A percentile compares a stretch with the other conserved stretches of the same genome.
Conservation (phyloP, 2,329 filamentous ascomycete species). For the Verticillium nubilum region DNA sequence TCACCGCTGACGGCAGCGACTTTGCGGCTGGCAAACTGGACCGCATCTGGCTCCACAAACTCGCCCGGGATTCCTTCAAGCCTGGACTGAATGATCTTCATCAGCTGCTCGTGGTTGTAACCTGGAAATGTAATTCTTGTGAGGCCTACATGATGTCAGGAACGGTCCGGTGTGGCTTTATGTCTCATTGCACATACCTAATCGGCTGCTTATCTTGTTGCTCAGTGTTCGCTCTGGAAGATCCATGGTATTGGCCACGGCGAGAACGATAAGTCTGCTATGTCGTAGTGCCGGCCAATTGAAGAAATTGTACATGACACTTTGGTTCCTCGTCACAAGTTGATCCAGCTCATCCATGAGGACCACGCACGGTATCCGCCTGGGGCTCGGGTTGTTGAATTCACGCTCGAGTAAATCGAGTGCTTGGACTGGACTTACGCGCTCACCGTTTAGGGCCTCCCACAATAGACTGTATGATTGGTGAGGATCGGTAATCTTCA, state of each 20-base stretch:
- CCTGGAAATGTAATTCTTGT: slow-evolving; percentile 96
- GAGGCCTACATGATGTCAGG: slow-evolving; percentile 43
- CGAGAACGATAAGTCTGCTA: slow-evolving; percentile 88
- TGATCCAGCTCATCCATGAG: slow-evolving; percentile 98
- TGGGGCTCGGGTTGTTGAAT: slow-evolving; percentile 85
- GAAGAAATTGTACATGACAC: slow-evolving; percentile 99
- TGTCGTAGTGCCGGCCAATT: slow-evolving; percentile 95
- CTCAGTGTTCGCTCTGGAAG: slow-evolving; percentile 90
- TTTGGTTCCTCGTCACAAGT: slow-evolving; percentile 94
- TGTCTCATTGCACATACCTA: slow-evolving; percentile 40
- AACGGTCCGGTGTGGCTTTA: no score
- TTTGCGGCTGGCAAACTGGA: slow-evolving; percentile 95
- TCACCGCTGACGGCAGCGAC: slow-evolving; percentile 96
- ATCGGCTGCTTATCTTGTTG: slow-evolving; percentile 94
- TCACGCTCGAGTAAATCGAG: slow-evolving; percentile 87
- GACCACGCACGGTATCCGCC: slow-evolving; percentile 90
- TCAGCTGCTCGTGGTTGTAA: slow-evolving; percentile 94
- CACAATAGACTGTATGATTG: slow-evolving; percentile 93
- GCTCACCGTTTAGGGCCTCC: slow-evolving; percentile 91
- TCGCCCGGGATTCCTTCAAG: slow-evolving; percentile 82
- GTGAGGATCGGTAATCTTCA: slow-evolving; percentile 98
- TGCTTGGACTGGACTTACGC: slow-evolving; percentile 87
- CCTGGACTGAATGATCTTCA: slow-evolving; percentile 95
- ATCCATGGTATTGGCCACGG: slow-evolving; percentile 99
- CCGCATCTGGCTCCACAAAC: slow-evolving; percentile 86